Base-by-base conservation (phyloP, 306 rosid genomes). In the Trifolium pratense region DNA sequence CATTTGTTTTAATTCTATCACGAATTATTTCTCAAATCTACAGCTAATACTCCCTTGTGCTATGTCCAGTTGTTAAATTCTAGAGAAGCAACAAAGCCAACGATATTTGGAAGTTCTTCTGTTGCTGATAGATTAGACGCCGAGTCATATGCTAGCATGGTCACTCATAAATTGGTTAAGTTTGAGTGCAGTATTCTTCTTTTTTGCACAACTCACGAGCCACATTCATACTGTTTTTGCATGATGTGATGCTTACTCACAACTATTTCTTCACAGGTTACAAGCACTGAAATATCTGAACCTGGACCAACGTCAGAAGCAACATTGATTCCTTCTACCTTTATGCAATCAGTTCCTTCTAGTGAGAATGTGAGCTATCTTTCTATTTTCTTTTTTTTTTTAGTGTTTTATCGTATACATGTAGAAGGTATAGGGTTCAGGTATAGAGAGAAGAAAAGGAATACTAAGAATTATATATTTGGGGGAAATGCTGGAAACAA, bases 61-160 rank as follows among this genome's bases (percentile, higher is more conserved):
- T 79, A 14, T 84, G 83, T 77, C 75, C 91, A 93, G 98, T 72
- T 93, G 52, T 83, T 93, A 68, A 80, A 81, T 49, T 46, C 82
- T 53, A 88, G 84, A 78, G 98, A 93, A 78, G 76, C 82, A 81
- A 80, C 75, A 62, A 80, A 82, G 73, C 76, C 45, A 15, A 75
- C 86, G 56, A 86, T 81, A 80, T 53, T 23, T 43, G 81, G 68
- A 53, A 78, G 85, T 68, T 79, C 83, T 77, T 74, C 68, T 29
- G 77, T 76, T 66, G 43, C 56, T 42, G 73, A 86, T 25, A 78
- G 74, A 72, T 77, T 66, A 39, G 87, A 88, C 73, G 68, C 79
- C 68, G 83, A 81, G 71, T 79, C 86, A 75, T 78, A 64, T 80
- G 67, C 90, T 60, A 63, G 81, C 42, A 85, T 84, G 90, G 88